Conservation (phyloP, 1,284 basidiomycete genomes). For the Ganoderma lucidum region DNA sequence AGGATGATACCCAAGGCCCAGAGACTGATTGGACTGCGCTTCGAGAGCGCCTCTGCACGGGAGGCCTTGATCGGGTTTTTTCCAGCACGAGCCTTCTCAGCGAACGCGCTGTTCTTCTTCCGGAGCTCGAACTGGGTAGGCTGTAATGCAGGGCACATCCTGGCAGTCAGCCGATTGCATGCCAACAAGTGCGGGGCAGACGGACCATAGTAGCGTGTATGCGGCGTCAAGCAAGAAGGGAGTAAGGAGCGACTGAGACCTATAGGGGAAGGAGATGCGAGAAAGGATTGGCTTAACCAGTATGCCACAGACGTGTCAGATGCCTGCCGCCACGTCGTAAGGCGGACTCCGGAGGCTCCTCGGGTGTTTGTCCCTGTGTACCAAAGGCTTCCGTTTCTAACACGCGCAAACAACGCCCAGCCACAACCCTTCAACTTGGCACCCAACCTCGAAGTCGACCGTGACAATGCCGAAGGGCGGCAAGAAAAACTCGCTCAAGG, state of each 20-base stretch:
- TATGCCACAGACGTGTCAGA: conserved; percentile 29
- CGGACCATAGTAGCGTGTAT: conserved; percentile 43
- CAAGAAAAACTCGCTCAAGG: conserved; percentile 65
- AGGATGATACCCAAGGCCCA: conserved; percentile 74
- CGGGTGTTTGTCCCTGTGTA: conserved; percentile 33
- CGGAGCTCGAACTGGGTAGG: conserved; percentile 79
- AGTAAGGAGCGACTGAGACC: conserved; percentile 33
- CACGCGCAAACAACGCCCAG: conserved; percentile 38
- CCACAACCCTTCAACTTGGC: not conserved
- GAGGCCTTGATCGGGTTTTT: conserved; percentile 79
- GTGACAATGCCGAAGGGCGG: conserved; percentile 51
- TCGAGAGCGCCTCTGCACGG: conserved; percentile 71
- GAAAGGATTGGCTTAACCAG: conserved; percentile 19
- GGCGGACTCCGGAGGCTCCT: not conserved
- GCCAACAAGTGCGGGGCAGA: conserved; percentile 1
- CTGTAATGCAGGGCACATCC: conserved; percentile 32
- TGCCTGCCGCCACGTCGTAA: conserved; percentile 31
- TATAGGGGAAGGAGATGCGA: conserved; percentile 14
- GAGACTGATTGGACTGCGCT: conserved; percentile 73
- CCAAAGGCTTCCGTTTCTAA: conserved; percentile 47
- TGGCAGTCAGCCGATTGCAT: not conserved
- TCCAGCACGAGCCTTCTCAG: conserved; percentile 70
- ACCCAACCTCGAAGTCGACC: conserved; percentile 3
- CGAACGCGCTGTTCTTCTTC: conserved; percentile 80
- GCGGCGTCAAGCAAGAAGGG: not conserved